Evolutionary conservation across 2,329 filamentous ascomycete species (phyloP).

Genomic region (Fusarium veterinarium): DNA sequence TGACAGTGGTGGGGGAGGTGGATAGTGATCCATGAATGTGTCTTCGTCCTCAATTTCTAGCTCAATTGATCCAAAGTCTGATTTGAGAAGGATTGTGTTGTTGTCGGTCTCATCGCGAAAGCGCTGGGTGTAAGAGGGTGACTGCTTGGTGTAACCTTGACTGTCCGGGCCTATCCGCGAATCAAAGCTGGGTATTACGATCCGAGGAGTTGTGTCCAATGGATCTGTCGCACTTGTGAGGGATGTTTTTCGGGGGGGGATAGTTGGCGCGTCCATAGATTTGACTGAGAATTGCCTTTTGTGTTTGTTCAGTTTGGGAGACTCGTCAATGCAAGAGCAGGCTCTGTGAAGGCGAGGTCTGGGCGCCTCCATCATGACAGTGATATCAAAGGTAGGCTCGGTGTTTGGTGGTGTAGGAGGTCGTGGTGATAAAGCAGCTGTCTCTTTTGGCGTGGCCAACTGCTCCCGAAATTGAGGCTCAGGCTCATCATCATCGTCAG

Average conservation of each 20-base stretch:
- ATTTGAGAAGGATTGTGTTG: slow-evolving; percentile 32
- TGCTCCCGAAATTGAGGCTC: slow-evolving; percentile 25
- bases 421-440: slow-evolving; percentile 45
- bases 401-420: slow-evolving; percentile 45
- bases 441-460: slow-evolving; percentile 11
- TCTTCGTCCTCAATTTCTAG: slow-evolving; percentile 39
- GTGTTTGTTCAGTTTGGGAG: slow-evolving; percentile 3
- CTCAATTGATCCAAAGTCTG: slow-evolving; percentile 36
- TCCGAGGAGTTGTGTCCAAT: slow-evolving; percentile 12
- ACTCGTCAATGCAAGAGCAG: slow-evolving; percentile 12
- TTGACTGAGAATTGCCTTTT: slow-evolving; percentile 22
- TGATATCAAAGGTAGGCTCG: slow-evolving; percentile 33
- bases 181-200: slow-evolving; percentile 23
- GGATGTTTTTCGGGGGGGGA: slow-evolving; percentile 39
- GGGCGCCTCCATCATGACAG: slow-evolving; percentile 31
- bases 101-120: slow-evolving; percentile 36
- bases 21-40: slow-evolving; percentile 15
- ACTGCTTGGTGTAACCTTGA: slow-evolving; percentile 20
- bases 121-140: slow-evolving; percentile 13
- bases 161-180: slow-evolving; percentile 10
- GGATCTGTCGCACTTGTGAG: slow-evolving; percentile 24
- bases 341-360: slow-evolving; percentile 3
- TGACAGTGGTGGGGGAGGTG: slow-evolving; percentile 11
- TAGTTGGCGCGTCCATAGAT: slow-evolving; percentile 36
- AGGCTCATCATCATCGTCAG: slow-evolving; percentile 46